Evolutionary conservation across 1,284 basidiomycete genomes (phyloP).

Genomic region (Kwoniella shivajii): DNA sequence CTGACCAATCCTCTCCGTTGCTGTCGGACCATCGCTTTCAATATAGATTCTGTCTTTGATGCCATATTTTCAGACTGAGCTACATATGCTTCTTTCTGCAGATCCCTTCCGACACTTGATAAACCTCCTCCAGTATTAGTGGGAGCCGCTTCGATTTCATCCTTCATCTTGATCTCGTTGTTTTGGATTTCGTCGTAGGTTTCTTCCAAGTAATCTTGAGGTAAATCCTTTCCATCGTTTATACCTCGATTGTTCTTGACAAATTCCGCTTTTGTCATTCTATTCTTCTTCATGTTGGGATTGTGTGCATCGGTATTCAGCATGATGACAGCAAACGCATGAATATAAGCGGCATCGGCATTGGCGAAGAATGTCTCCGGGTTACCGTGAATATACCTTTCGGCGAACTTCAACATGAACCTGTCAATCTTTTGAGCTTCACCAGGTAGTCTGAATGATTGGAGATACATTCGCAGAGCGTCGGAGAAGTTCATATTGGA

Average conservation of each 20-base stretch:
- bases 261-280: slow-evolving; percentile 90
- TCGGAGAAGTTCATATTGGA: slow-evolving; percentile 77
- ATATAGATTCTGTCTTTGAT: slow-evolving; percentile 91
- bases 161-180: slow-evolving; percentile 97
- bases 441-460: slow-evolving; percentile 91
- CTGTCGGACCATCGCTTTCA: slow-evolving; percentile 83
- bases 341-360: slow-evolving; percentile 84
- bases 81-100: slow-evolving; percentile 91
- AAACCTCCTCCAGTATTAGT: slow-evolving; percentile 66
- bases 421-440: slow-evolving; percentile 97
- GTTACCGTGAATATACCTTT: slow-evolving; percentile 88
- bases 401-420: slow-evolving; percentile 98
- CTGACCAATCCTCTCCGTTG: slow-evolving; percentile 69
- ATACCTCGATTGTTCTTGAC: slow-evolving; percentile 92
- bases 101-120: slow-evolving; percentile 83
- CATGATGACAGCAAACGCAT: slow-evolving; percentile 91
- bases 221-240: slow-evolving; percentile 83
- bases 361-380: slow-evolving; percentile 75
- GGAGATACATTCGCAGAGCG: slow-evolving; percentile 82
- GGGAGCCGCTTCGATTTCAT: slow-evolving; percentile 73
- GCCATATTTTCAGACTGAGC: slow-evolving; percentile 93
- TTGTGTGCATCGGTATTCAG: slow-evolving; percentile 95
- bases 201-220: slow-evolving; percentile 73
- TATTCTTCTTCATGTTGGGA: slow-evolving; percentile 81
- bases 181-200: slow-evolving; percentile 87